These are phyloP conservation scores for Penicillium crustosum DNA, from an alignment of 2,329 filamentous ascomycete genomes.

Conservation along the genomic window DNA sequence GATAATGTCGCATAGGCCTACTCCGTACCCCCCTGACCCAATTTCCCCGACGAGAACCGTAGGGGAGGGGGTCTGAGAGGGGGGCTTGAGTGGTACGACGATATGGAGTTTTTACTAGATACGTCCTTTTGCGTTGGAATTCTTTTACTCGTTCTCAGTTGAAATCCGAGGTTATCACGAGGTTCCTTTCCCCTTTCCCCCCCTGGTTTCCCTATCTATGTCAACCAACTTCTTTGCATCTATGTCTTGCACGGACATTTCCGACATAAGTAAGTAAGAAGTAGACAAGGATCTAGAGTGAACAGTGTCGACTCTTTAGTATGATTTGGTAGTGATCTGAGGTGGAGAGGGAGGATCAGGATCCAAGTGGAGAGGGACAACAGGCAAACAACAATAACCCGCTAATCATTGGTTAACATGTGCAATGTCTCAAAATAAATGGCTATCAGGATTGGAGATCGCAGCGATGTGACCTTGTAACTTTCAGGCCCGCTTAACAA, in stretches of 20 bases:
- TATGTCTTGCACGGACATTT: not conserved
- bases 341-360: not conserved
- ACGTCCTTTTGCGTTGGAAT: not conserved
- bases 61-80: not conserved
- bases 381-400: not conserved
- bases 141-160: not conserved
- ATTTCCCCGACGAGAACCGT: slow-evolving; percentile 24
- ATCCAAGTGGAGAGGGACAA: slow-evolving; percentile 1
- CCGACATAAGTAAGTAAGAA: not conserved
- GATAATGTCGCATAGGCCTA: slow-evolving; percentile 18
- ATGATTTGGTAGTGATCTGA: not conserved
- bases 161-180: not conserved
- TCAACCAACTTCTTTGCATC: not conserved
- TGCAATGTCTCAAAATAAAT: slow-evolving; percentile 18
- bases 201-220: not conserved
- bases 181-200: not conserved
- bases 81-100: not conserved
- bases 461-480: slow-evolving; percentile 28
- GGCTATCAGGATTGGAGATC: slow-evolving; percentile 8
- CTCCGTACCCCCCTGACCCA: not conserved
- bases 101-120: not conserved
- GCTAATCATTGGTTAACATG: slow-evolving; percentile 16
- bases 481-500: slow-evolving; percentile 26
- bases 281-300: not conserved
- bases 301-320: too few relatives aligned